Evolutionary conservation across 169 alveolate species (phyloP), one percentile per base, ranked within the genome.

Genomic region (Blepharisma undulans): DNA sequence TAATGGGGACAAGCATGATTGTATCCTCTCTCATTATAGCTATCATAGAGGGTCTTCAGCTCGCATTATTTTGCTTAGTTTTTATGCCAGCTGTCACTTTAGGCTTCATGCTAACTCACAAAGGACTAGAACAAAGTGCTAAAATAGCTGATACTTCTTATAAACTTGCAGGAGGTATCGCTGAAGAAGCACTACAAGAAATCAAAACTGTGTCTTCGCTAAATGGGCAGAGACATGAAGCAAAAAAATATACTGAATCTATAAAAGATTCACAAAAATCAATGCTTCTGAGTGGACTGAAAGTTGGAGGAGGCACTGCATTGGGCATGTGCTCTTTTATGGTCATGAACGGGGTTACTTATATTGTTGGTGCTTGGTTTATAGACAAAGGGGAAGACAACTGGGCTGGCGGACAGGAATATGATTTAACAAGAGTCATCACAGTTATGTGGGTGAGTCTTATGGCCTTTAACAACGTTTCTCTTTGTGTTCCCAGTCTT

Each of bases 131-230:
- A 25, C 61, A 81, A 32, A 81, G 88, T 30, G 76, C 84, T 27
- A 30, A 33, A 25, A 77, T 77, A 18, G 76, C 88, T 16, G 88
- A 81, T 25, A 81, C 77, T 81, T 25, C 88, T 16, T 81, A 81
- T 25, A 30, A 25, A 81, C 16, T 27, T 27, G 88, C 88, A 25
- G 88, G 77, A 14, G 61, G 77, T 27, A 32, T 81, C 10, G 79
- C 90, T 21, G 90, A 84, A 61, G 90, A 84, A 61, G 90, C 84
- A 16, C 33, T 84, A 21, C 61, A 48, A 59, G 90, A 30, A 18
- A 84, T 84, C 10, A 84, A 61, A 84, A 84, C 90, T 21, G 90
- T 84, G 21, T 22, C 48, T 10, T 25, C 84, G 48, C 27, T 59
- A 12, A 84, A 84, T 61, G 82, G 82, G 21, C 48, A 84, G 22